Evolutionary conservation across 441 rosid genomes (phyloP).

Genomic region (Adansonia grandidieri): DNA sequence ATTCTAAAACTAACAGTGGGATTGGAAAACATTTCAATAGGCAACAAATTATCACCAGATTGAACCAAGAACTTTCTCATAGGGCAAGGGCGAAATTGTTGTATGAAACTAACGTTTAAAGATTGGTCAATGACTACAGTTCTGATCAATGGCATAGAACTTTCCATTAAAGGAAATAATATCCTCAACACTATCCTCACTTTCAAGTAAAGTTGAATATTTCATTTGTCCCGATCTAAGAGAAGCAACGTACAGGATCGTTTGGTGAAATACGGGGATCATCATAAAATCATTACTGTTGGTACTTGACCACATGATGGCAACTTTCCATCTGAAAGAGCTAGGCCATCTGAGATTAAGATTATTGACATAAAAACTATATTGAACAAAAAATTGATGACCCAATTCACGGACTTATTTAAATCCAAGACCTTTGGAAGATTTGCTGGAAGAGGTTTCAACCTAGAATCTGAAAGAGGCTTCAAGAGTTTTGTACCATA

Average conservation of each 20-base stretch:
- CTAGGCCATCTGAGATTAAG: no score
- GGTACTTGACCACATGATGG: not conserved
- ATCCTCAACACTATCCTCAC: not conserved
- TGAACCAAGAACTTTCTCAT: not conserved
- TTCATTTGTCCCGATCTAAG: not conserved
- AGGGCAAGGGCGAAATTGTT: not conserved
- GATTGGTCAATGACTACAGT: not conserved
- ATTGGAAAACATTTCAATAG: not conserved
- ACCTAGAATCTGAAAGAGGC: not conserved
- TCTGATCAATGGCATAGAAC: not conserved
- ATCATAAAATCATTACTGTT: not conserved
- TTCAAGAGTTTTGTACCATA: slow-evolving; percentile 21
- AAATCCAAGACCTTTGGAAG: slow-evolving; percentile 31
- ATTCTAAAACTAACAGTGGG: no score
- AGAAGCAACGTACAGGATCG: no score
- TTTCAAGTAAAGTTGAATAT: not conserved
- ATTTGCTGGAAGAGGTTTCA: not conserved
- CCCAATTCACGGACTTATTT: slow-evolving; percentile 30
- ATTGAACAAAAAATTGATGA: slow-evolving; percentile 23
- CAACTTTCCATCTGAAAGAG: not conserved
- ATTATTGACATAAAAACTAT: not conserved
- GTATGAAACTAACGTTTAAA: not conserved
- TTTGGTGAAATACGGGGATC: not conserved
- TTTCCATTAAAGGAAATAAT: slow-evolving; percentile 7
- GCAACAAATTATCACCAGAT: not conserved